phyloP scores from a whole-genome alignment of 495 filamentous ascomycete genomes.

The Aspergillus olivimuriae region DNA sequence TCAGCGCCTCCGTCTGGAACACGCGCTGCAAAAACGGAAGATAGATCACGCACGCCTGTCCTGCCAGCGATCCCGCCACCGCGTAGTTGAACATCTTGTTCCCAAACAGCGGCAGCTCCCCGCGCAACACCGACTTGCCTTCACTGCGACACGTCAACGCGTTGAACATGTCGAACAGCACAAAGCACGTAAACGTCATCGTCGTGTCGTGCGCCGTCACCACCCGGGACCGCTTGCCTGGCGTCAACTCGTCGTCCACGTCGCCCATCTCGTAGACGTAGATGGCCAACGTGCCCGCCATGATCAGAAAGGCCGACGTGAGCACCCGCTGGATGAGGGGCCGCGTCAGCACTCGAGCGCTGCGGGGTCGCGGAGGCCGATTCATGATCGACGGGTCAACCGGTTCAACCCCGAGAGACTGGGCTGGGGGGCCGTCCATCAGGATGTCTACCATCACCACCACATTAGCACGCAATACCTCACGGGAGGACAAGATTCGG shows the following conservation, averaged over 20 bases:
- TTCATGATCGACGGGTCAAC: conserved; percentile 94
- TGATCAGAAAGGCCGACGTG: conserved; percentile 83
- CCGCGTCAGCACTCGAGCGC: conserved; percentile 79
- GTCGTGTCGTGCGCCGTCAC: conserved; percentile 93
- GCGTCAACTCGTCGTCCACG: conserved; percentile 24
- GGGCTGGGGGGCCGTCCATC: conserved; percentile 96
- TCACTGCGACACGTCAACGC: conserved; percentile 90
- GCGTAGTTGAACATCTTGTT: conserved; percentile 97
- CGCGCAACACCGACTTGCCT: conserved; percentile 76
- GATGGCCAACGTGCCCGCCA: conserved; percentile 82
- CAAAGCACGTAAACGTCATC: conserved; percentile 98
- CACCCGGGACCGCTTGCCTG: conserved; percentile 44
- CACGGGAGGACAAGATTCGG: too few relatives aligned
- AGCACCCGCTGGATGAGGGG: conserved; percentile 76
- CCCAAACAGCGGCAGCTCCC: conserved; percentile 72
- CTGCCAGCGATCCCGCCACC: conserved; percentile 72
- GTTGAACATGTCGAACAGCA: conserved; percentile 99
- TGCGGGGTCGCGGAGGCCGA: conserved; percentile 76
- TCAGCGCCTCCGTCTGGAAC: conserved; percentile 89
- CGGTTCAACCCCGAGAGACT: conserved; percentile 92
- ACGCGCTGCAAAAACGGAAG: conserved; percentile 86
- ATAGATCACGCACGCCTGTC: conserved; percentile 88
- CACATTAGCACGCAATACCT: too few relatives aligned
- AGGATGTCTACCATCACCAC: conserved; percentile 78
- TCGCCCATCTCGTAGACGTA: conserved; percentile 90